Evolutionary conservation across 73 alveolate species (phyloP).

Genomic region (Paramecium tetraurelia): DNA sequence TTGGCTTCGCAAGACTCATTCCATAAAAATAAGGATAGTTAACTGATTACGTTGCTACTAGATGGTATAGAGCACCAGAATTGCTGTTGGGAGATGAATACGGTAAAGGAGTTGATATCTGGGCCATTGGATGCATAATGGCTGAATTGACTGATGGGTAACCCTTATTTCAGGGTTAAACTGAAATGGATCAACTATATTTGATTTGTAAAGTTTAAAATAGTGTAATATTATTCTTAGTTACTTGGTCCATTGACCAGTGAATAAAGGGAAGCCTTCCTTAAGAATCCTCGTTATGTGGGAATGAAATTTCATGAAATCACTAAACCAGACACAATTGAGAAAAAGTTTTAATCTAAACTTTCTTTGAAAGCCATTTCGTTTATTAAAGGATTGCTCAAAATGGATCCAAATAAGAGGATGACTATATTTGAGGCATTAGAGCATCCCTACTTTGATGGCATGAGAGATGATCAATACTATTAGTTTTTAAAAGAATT

Average conservation of each 20-base stretch:
- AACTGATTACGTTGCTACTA: conserved; percentile 82
- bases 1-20: conserved; percentile 69
- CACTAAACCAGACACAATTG: conserved; percentile 85
- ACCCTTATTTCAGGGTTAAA: conserved; percentile 84
- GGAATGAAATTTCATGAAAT: conserved; percentile 72
- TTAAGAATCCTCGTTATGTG: conserved; percentile 74
- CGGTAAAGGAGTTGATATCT: conserved; percentile 78
- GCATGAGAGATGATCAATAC: conserved; percentile 82
- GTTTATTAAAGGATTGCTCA: conserved; percentile 85
- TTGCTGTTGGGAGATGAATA: conserved; percentile 77
- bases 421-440: conserved; percentile 80
- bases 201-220: conserved; percentile 60
- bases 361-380: conserved; percentile 83
- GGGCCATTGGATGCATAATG: conserved; percentile 86
- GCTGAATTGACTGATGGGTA: conserved; percentile 87
- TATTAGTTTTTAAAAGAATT: conserved; percentile 81
- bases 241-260: conserved; percentile 59
- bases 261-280: conserved; percentile 79
- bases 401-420: conserved; percentile 88
- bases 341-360: conserved; percentile 85
- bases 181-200: conserved; percentile 39
- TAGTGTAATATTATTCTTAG: conserved; percentile 70
- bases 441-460: conserved; percentile 92
- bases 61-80: conserved; percentile 75
- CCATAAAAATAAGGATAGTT: conserved; percentile 68